Evolutionary conservation across 179 eudicot genomes (phyloP).

Genomic region (Heliamphora pulchella): DNA sequence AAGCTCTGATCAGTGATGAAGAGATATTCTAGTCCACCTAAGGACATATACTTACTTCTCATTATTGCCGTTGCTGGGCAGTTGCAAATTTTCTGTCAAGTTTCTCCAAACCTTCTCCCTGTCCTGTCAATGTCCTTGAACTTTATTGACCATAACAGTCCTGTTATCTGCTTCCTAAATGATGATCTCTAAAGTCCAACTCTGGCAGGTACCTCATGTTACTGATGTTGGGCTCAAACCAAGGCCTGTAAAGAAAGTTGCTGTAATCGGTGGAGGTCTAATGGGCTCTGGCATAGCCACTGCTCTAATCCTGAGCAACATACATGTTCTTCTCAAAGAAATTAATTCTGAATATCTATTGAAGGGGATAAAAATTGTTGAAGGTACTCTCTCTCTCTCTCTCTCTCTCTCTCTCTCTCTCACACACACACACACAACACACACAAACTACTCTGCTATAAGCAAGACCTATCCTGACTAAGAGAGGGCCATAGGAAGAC

Average conservation of each 20-base stretch:
- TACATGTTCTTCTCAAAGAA: constrained; percentile 78
- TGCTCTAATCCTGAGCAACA: constrained; percentile 62
- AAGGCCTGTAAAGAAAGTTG: constrained; percentile 65
- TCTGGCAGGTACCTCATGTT: constrained; percentile 77
- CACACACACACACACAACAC: not conserved
- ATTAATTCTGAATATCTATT: constrained; percentile 66
- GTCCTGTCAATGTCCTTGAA: not conserved
- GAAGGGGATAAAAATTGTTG: constrained; percentile 57
- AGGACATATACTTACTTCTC: not conserved
- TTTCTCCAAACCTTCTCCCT: constrained; percentile 9
- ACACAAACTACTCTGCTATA: no score
- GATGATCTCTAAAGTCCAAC: constrained; percentile 4
- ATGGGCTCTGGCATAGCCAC: constrained; percentile 99
- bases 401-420: not conserved
- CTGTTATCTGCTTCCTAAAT: not conserved
- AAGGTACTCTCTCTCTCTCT: constrained; percentile 42
- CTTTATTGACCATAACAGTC: not conserved
- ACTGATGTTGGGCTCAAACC: constrained; percentile 87
- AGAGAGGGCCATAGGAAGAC: no score
- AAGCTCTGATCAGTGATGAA: not conserved
- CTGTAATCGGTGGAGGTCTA: constrained; percentile 91
- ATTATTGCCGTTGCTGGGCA: constrained; percentile 9
- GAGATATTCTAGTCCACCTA: not conserved
- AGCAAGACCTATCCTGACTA: no score
- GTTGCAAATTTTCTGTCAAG: no score